phyloP scores from a whole-genome alignment of 2,329 filamentous ascomycete species.

The Verticillium tricorpus region DNA sequence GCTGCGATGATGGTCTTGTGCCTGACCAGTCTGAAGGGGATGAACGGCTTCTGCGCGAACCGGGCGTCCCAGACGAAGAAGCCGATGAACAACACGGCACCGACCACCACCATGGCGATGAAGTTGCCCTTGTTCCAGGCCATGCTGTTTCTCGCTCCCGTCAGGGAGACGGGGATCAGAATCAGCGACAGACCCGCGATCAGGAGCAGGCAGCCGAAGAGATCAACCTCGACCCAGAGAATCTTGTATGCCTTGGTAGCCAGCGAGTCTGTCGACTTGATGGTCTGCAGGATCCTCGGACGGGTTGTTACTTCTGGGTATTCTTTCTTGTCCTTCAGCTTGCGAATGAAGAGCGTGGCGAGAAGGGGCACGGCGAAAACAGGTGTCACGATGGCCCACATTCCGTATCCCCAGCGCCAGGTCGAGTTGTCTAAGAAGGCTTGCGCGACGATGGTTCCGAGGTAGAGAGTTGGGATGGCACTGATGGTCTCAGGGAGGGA shows the following conservation, averaged over 20 bases:
- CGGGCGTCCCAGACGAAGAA: conserved; percentile 31
- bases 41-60: conserved; percentile 31
- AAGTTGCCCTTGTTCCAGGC: conserved; percentile 25
- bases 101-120: conserved; percentile 30
- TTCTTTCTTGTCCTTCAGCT: conserved; percentile 18
- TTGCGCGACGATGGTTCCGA: conserved; percentile 16
- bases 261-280: conserved; percentile 7
- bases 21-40: conserved; percentile 29
- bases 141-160: conserved; percentile 25
- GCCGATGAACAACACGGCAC: conserved; percentile 14
- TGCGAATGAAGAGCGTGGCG: conserved; percentile 24
- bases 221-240: conserved; percentile 25
- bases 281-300: conserved; percentile 9
- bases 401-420: conserved; percentile 37
- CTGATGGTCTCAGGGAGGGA: conserved; percentile 36
- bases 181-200: conserved; percentile 26
- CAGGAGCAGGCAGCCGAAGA: conserved; percentile 25
- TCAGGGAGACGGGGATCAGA: conserved; percentile 30
- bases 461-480: conserved; percentile 33
- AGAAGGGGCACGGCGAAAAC: conserved; percentile 25
- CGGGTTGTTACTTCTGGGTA: background rate
- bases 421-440: conserved; percentile 27
- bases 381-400: conserved; percentile 35
- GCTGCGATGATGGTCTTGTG: conserved; percentile 33
- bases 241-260: background rate